Evolutionary conservation across 169 alveolate genomes (phyloP).

Genomic region (Plasmodium ovale): DNA sequence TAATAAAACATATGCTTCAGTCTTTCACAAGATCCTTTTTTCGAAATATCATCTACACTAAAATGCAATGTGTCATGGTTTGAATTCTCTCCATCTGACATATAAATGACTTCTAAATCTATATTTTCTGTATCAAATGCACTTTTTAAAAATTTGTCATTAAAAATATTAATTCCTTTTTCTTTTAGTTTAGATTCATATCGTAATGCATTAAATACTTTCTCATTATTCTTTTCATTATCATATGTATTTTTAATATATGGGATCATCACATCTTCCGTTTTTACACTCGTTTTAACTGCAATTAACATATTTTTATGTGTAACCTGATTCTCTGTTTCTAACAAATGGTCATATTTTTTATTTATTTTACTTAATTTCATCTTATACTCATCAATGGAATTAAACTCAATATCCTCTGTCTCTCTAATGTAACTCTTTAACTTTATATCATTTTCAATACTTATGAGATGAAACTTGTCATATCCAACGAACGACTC

Average conservation of each 20-base stretch:
- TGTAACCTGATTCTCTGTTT: constrained; percentile 3
- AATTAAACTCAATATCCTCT: constrained; percentile 5
- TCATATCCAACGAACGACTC: constrained; percentile 34
- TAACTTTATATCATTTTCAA: constrained; percentile 52
- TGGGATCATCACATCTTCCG: constrained; percentile 27
- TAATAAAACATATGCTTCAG: constrained; percentile 31
- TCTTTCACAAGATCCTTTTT: constrained; percentile 7
- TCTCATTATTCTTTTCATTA: constrained; percentile 23
- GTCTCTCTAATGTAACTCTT: constrained; percentile 54
- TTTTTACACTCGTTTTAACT: constrained; percentile 39
- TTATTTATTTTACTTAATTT: constrained; percentile 35
- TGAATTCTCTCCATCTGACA: constrained; percentile 42
- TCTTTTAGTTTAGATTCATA: constrained; percentile 4
- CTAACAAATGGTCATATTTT: constrained; percentile 42
- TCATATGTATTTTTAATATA: constrained; percentile 64
- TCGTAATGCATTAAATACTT: background rate
- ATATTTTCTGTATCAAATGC: constrained; percentile 35
- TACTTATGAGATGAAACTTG: constrained; percentile 24
- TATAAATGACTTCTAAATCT: constrained; percentile 15
- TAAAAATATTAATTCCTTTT: background rate
- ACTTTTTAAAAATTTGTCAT: constrained; percentile 20
- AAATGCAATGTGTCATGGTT: constrained; percentile 7
- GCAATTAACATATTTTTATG: constrained; percentile 48
- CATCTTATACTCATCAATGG: constrained; percentile 52
- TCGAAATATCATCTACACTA: background rate